Conservation (phyloP, 179 eudicot genomes). For the Patellifolia procumbens region DNA sequence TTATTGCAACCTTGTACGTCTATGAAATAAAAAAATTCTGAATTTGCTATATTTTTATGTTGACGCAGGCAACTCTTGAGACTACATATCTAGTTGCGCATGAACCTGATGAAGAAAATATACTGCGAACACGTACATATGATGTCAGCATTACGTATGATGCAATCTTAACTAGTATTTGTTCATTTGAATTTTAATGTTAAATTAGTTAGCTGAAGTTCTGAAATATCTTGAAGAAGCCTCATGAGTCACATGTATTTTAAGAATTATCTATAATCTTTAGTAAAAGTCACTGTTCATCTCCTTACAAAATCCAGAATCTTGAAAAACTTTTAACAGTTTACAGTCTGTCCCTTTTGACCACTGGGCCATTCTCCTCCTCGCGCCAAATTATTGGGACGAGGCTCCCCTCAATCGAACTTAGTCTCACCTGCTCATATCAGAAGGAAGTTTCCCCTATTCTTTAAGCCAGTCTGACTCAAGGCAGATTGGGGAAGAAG, state of each 20-base stretch:
- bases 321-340: too few relatives aligned
- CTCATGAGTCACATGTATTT: background rate
- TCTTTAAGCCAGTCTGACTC: too few relatives aligned
- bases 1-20: background rate
- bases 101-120: constrained; percentile 98
- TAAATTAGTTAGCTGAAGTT: background rate
- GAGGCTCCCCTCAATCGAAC: too few relatives aligned
- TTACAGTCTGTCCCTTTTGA: too few relatives aligned
- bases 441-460: too few relatives aligned
- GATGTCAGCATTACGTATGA: constrained; percentile 98
- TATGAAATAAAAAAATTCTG: background rate
- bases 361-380: too few relatives aligned
- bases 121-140: constrained; percentile 88
- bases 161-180: background rate
- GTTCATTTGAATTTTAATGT: constrained; percentile 8
- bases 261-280: background rate
- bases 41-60: constrained; percentile 7
- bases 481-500: background rate
- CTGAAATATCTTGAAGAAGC: background rate
- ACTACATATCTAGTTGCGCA: constrained; percentile 81
- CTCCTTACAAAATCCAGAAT: background rate
- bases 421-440: too few relatives aligned
- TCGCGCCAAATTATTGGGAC: too few relatives aligned
- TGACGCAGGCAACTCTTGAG: constrained; percentile 82
- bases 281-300: background rate